Conservation (phyloP, 129 eudicot species). For the Helichrysum umbraculigerum region DNA sequence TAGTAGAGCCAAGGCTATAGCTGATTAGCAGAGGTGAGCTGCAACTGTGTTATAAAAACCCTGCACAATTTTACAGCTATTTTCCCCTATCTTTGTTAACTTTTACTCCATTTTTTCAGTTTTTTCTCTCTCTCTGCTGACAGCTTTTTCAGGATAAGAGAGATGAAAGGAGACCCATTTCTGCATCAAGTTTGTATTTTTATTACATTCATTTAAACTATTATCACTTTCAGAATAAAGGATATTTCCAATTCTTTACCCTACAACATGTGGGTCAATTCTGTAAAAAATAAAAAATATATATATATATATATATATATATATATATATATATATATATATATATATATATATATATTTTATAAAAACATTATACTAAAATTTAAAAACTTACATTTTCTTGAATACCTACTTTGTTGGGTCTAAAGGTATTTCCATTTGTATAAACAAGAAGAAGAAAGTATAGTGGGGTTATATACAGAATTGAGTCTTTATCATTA, state of each 20-base stretch:
- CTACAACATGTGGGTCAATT: constrained; percentile 29
- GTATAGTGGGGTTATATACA: constrained; percentile 28
- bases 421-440: constrained; percentile 24
- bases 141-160: constrained; percentile 44
- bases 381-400: background rate
- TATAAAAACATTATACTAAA: background rate
- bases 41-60: constrained; percentile 39
- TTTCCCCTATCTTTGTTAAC: constrained; percentile 18
- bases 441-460: constrained; percentile 25
- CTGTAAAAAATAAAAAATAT: constrained; percentile 4
- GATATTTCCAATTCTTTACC: constrained; percentile 27
- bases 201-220: constrained; percentile 14
- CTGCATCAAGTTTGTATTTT: constrained; percentile 22
- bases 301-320: too few species aligned
- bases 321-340: too few species aligned
- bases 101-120: background rate
- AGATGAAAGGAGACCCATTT: constrained; percentile 39
- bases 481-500: constrained; percentile 30
- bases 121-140: constrained; percentile 33
- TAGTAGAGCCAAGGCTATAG: constrained; percentile 29
- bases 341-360: too few species aligned
- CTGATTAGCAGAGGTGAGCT: constrained; percentile 6
- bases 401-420: background rate
- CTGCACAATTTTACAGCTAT: constrained; percentile 47
- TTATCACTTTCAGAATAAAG: constrained; percentile 31